phyloP scores from a whole-genome alignment of 306 rosid species.

The Rubus parviflorus region DNA sequence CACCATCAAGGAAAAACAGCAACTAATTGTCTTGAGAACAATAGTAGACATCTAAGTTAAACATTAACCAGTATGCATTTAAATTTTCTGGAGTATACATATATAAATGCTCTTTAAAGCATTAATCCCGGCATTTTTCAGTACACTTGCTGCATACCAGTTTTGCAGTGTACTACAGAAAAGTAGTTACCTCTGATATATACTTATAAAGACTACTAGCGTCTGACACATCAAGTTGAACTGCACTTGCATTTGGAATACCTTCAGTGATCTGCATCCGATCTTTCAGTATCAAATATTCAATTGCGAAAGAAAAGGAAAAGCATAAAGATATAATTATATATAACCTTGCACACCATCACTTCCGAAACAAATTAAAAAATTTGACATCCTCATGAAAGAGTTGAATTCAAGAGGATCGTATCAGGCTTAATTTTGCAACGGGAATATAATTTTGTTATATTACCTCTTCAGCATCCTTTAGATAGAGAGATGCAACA shows the following conservation, averaged over 20 bases:
- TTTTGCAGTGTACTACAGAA: slow-evolving; percentile 8
- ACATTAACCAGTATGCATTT: neutral
- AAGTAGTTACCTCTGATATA: slow-evolving; percentile 68
- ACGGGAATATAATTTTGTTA: neutral
- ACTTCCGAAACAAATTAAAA: neutral
- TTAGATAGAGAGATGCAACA: slow-evolving; percentile 84
- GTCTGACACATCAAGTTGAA: slow-evolving; percentile 79
- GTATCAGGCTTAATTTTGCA: neutral
- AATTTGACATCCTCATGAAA: neutral
- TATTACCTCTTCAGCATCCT: slow-evolving; percentile 85
- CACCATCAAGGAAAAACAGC: neutral
- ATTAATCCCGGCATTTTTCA: neutral
- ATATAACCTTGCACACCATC: neutral
- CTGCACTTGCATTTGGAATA: slow-evolving; percentile 69
- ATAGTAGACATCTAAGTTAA: neutral
- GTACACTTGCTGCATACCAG: neutral
- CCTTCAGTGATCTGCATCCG: slow-evolving; percentile 71
- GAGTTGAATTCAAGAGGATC: neutral
- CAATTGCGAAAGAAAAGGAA: neutral
- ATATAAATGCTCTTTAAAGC: neutral
- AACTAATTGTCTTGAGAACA: neutral
- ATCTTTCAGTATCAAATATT: slow-evolving; percentile 28
- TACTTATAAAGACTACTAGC: slow-evolving; percentile 43
- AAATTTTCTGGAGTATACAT: neutral
- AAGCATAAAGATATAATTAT: neutral